phyloP scores from a whole-genome alignment of 306 rosid genomes.

The Oemleria cerasiformis region DNA sequence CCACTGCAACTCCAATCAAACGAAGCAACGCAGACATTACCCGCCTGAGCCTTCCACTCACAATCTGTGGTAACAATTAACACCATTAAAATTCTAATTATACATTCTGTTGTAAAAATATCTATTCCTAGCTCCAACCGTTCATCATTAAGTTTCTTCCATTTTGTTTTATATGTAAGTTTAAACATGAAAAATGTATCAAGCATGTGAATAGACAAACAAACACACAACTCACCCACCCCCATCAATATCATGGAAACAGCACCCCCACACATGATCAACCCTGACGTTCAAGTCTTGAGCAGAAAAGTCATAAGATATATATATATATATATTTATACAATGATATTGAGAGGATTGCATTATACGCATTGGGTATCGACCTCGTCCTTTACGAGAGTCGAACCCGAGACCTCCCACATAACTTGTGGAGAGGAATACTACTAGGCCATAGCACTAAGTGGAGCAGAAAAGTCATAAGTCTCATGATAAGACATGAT shows the following conservation, averaged over 20 bases:
- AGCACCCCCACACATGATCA: neutral
- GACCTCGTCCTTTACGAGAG: too few species aligned
- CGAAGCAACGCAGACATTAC: constrained; percentile 54
- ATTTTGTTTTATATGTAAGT: neutral
- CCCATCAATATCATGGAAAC: neutral
- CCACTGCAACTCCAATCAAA: constrained; percentile 70
- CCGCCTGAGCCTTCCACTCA: constrained; percentile 68
- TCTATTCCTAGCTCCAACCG: neutral
- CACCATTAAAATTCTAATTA: neutral
- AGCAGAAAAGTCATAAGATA: neutral
- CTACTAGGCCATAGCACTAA: too few species aligned
- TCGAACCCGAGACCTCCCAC: too few species aligned
- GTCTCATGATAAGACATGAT: neutral
- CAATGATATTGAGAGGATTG: too few species aligned
- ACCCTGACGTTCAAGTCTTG: neutral
- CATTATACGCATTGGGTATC: too few species aligned
- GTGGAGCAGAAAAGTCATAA: neutral
- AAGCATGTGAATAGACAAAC: neutral
- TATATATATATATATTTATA: neutral
- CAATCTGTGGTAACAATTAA: constrained; percentile 41
- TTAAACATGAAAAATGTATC: neutral
- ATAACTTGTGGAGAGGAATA: too few species aligned
- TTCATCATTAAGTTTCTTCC: neutral
- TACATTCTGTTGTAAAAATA: neutral
- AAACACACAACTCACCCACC: neutral